A percentile compares a stretch with the other conserved stretches of the same genome.
phyloP scores from a whole-genome alignment of 164 flowering plant species.

The Tetrastigma voinierianum region DNA sequence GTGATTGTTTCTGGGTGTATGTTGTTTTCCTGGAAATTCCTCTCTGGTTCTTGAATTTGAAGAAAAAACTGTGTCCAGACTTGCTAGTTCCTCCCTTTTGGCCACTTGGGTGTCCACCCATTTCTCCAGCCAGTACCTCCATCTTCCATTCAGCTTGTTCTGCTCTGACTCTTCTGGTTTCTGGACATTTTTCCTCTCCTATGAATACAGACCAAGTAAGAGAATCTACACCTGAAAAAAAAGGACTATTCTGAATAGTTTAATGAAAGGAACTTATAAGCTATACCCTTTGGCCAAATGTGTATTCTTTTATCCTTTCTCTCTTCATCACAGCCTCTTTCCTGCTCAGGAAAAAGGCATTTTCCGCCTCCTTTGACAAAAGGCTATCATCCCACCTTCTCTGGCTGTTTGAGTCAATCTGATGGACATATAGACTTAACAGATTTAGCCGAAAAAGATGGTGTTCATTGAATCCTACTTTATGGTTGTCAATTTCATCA shows the following conservation, averaged over 20 bases:
- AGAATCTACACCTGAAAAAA: neutral
- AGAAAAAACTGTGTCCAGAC: constrained; percentile 23
- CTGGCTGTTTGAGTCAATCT: constrained; percentile 43
- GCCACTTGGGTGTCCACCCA: constrained; percentile 61
- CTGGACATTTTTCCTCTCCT: constrained; percentile 33
- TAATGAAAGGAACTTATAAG: neutral
- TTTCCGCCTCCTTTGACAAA: constrained; percentile 47
- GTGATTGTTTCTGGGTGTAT: constrained; percentile 12
- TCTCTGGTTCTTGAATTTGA: constrained; percentile 23
- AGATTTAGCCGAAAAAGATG: neutral
- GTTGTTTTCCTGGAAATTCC: constrained; percentile 19
- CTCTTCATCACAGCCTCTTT: constrained; percentile 48
- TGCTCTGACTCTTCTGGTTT: constrained; percentile 48
- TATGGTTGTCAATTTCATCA: too few species aligned
- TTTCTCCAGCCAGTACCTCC: constrained; percentile 67
- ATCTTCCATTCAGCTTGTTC: constrained; percentile 31
- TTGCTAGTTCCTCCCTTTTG: constrained; percentile 39
- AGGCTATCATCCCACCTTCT: constrained; percentile 59
- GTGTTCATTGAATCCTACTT: too few species aligned
- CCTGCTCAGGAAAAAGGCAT: constrained; percentile 40
- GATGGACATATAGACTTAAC: constrained; percentile 6
- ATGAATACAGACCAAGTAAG: neutral
- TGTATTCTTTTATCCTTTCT: constrained; percentile 54
- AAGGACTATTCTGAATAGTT: neutral
- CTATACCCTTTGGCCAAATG: constrained; percentile 45